Percentiles rank a stretch among this genome's conserved stretches.
Evolutionary conservation across 148 eudicot genomes (phyloP).

Genomic region (Mesembryanthemum crystallinum): DNA sequence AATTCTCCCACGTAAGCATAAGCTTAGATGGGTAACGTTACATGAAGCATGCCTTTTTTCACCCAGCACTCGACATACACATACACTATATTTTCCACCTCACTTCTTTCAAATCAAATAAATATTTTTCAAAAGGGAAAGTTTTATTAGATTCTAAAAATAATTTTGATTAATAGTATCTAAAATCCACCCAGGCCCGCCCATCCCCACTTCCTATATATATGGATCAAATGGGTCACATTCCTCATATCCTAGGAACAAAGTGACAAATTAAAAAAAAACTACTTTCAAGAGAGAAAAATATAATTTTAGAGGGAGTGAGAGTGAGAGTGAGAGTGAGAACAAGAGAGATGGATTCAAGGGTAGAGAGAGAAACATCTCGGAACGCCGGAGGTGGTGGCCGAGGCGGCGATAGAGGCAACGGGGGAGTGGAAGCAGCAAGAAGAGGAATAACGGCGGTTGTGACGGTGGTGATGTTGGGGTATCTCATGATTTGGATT

Average conservation of each 20-base stretch:
- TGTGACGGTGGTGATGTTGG: conserved; percentile 33
- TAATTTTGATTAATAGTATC: not conserved
- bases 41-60: conserved; percentile 26
- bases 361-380: not conserved
- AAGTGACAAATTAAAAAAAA: not conserved
- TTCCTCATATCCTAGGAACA: too few species aligned
- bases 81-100: not conserved
- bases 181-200: not conserved
- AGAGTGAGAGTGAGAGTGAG: not conserved
- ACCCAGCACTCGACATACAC: not conserved
- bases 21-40: conserved; percentile 9
- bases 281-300: not conserved
- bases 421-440: conserved; percentile 17
- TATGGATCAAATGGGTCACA: conserved; percentile 18
- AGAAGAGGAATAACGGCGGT: conserved; percentile 26
- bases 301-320: not conserved
- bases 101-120: not conserved
- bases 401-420: not conserved
- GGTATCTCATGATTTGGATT: conserved; percentile 52
- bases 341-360: conserved; percentile 5
- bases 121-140: not conserved
- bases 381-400: not conserved
- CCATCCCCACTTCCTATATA: not conserved
- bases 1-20: conserved; percentile 2
- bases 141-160: too few species aligned